Conservation (phyloP, 257 asterid genomes). For the Penstemon eatonii region DNA sequence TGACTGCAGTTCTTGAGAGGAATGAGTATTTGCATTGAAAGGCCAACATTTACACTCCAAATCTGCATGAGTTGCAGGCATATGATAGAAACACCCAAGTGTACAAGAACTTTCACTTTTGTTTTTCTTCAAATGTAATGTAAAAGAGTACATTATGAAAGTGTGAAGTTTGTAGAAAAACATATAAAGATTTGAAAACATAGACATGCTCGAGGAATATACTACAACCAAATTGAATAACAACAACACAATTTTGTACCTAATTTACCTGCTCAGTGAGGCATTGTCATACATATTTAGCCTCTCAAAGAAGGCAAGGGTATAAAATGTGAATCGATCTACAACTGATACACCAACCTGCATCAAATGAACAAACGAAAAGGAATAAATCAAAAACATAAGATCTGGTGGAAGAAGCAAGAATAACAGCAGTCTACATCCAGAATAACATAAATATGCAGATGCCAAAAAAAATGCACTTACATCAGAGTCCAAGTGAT, state of each 20-base stretch:
- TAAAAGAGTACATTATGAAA: background rate
- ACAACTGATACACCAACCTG: conserved; percentile 99
- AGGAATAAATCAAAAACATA: conserved; percentile 13
- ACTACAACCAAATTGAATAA: background rate
- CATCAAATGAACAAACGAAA: conserved; percentile 30
- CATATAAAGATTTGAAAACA: background rate
- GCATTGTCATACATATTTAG: conserved; percentile 90
- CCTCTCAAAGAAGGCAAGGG: conserved; percentile 98
- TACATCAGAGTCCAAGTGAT: conserved; percentile 93
- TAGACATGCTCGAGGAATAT: background rate
- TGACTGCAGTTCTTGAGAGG: conserved; percentile 3
- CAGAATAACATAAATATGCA: conserved; percentile 7
- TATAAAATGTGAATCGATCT: conserved; percentile 88
- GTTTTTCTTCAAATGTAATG: too few species aligned
- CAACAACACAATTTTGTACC: background rate
- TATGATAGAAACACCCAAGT: background rate
- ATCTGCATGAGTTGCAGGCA: background rate
- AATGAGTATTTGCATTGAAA: background rate
- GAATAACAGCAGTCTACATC: conserved; percentile 14
- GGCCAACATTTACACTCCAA: background rate
- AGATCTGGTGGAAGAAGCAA: conserved; percentile 10
- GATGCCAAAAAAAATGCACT: conserved; percentile 32
- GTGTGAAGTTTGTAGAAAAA: background rate
- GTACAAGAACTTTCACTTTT: background rate
- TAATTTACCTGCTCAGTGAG: conserved; percentile 77